A percentile compares a stretch with the other conserved stretches of the same genome.
These are phyloP conservation scores for Amyloporia xantha DNA, from an alignment of 768 basidiomycete genomes.

Conservation along the genomic window DNA sequence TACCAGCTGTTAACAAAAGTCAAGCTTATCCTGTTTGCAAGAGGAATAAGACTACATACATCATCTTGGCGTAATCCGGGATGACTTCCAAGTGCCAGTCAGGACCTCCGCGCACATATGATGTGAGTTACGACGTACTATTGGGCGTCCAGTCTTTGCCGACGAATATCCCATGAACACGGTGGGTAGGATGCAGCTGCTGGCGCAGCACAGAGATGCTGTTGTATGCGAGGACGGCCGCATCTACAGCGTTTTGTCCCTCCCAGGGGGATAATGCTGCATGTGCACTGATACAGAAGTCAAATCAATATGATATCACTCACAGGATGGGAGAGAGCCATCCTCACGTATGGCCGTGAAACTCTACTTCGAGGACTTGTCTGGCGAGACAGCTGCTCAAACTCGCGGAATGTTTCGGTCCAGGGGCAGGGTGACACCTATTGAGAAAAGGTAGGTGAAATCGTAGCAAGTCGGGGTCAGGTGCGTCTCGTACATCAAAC, in stretches of 20 bases:
- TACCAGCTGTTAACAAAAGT: conserved; percentile 42
- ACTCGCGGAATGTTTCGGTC: conserved; percentile 62
- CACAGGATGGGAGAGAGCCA: not conserved
- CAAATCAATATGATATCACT: not conserved
- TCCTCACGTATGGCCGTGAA: conserved; percentile 68
- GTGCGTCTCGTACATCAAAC: conserved; percentile 52
- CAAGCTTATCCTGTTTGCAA: not conserved
- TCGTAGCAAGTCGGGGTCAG: not conserved
- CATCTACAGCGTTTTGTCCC: conserved; percentile 77
- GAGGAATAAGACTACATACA: conserved; percentile 35
- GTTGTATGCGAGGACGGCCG: conserved; percentile 80
- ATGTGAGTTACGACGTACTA: conserved; percentile 34
- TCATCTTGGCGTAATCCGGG: conserved; percentile 72
- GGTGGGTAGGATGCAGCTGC: conserved; percentile 69
- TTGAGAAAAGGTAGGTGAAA: not conserved
- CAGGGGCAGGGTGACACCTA: conserved; percentile 81
- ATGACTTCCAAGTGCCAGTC: conserved; percentile 45
- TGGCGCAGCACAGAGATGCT: conserved; percentile 77
- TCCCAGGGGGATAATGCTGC: conserved; percentile 81
- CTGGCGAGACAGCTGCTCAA: conserved; percentile 61
- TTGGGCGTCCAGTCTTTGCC: conserved; percentile 73
- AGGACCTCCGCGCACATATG: not conserved
- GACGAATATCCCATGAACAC: conserved; percentile 74
- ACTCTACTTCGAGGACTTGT: conserved; percentile 55
- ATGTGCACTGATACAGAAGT: conserved; percentile 48